A percentile compares a stretch with the other conserved stretches of the same genome.
Conservation (phyloP, 345 rosid genomes). For the Kernera saxatilis region DNA sequence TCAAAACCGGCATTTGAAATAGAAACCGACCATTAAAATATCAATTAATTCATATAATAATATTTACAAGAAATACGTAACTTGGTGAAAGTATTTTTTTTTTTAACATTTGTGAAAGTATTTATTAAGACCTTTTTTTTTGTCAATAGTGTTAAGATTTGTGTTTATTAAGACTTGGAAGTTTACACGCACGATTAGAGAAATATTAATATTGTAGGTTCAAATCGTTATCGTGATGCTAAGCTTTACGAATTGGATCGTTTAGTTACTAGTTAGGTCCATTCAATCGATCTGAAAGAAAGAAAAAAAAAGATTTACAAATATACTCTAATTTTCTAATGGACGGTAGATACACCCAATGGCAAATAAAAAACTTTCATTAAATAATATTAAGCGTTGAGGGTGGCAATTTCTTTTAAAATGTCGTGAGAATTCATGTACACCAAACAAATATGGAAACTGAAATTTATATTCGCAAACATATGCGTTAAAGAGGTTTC, state of each 20-base stretch:
- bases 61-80: background rate
- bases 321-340: background rate
- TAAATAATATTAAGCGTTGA: background rate
- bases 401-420: background rate
- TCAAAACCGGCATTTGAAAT: slow-evolving; percentile 15
- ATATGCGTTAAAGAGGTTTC: no score
- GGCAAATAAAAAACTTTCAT: background rate
- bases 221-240: slow-evolving; percentile 9
- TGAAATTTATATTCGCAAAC: no score
- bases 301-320: background rate
- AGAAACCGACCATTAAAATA: slow-evolving; percentile 17
- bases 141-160: no score
- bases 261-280: slow-evolving; percentile 2
- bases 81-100: no score
- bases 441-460: no score
- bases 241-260: background rate
- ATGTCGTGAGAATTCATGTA: no score
- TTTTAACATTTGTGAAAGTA: no score
- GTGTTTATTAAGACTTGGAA: background rate
- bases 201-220: background rate
- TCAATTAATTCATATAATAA: background rate
- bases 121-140: no score
- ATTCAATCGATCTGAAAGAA: background rate
- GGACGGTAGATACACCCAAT: slow-evolving; percentile 1
- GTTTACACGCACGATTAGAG: background rate